A percentile compares a stretch with the other conserved stretches of the same genome.
phyloP scores from a whole-genome alignment of 2,329 filamentous ascomycete genomes.

The Paraconiothyrium brasiliense region DNA sequence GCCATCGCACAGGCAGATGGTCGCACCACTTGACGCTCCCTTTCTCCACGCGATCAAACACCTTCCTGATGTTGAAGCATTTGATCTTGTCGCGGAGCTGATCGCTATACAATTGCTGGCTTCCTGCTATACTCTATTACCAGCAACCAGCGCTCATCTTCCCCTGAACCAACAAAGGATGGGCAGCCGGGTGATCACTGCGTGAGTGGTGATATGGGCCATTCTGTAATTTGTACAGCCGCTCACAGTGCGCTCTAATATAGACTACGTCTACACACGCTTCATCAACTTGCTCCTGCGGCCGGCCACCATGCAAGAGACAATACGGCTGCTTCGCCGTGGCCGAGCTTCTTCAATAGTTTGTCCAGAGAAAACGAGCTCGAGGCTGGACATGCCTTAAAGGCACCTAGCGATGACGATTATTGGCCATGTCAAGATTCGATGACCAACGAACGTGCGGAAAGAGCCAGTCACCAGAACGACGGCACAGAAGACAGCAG shows the following conservation, averaged over 20 bases:
- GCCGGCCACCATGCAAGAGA: conserved; percentile 38
- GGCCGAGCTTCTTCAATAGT: conserved; percentile 29
- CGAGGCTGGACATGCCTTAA: conserved; percentile 6
- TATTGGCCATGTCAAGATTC: not conserved
- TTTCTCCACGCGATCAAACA: not conserved
- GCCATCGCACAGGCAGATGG: conserved; percentile 9
- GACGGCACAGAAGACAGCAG: not conserved
- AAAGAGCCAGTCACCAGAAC: not conserved
- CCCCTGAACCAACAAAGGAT: not conserved
- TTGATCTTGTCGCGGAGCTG: conserved; percentile 26
- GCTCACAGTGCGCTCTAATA: conserved; percentile 20
- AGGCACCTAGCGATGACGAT: not conserved
- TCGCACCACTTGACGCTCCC: conserved; percentile 14
- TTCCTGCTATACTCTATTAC: conserved; percentile 34
- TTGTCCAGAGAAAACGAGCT: conserved; percentile 26
- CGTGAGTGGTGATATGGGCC: not conserved
- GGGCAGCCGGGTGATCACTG: not conserved
- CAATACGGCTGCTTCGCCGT: conserved; percentile 29
- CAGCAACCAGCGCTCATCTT: conserved; percentile 19
- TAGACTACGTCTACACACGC: conserved; percentile 28
- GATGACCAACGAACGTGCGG: not conserved
- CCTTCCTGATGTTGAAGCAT: conserved; percentile 8
- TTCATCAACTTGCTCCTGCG: conserved; percentile 33
- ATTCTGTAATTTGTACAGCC: not conserved
- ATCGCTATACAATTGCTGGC: conserved; percentile 37